Evolutionary conservation across 1,139 yeast species (phyloP).

Genomic region (Nadsonia commutata): DNA sequence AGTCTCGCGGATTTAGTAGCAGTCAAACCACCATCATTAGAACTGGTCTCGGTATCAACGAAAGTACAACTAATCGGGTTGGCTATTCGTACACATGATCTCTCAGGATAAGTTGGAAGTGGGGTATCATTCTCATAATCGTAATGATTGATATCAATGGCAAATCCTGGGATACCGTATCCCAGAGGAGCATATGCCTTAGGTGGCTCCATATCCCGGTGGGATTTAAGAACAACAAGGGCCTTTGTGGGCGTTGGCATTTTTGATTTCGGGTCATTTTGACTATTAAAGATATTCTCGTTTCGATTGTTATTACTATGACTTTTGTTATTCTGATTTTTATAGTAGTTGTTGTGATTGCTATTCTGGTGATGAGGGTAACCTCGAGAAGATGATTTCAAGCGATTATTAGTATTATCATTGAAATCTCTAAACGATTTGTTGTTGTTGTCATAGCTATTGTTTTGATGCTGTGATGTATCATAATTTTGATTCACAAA

Average conservation of each 20-base stretch:
- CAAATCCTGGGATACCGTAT: constrained; percentile 3
- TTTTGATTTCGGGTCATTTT: too few species aligned
- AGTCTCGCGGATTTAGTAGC: neutral
- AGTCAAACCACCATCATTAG: neutral
- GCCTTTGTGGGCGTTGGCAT: neutral
- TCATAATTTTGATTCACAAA: too few species aligned
- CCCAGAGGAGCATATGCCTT: constrained; percentile 1
- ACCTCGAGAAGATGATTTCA: too few species aligned
- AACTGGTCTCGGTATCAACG: neutral
- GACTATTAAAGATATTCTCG: too few species aligned
- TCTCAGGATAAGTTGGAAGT: neutral
- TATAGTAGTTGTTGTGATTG: too few species aligned
- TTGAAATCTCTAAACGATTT: too few species aligned
- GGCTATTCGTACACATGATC: neutral
- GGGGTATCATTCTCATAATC: neutral
- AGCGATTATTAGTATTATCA: too few species aligned
- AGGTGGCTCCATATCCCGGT: neutral
- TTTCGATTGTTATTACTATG: too few species aligned
- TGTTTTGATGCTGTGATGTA: too few species aligned
- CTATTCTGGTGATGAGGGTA: too few species aligned
- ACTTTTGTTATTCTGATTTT: too few species aligned
- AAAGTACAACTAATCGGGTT: neutral
- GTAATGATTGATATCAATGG: constrained; percentile 1
- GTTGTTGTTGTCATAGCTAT: too few species aligned
- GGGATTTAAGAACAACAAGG: neutral